These are phyloP conservation scores for Globisporangium recalcitrans DNA, from an alignment of 352 stramenopile species.

Conservation along the genomic window DNA sequence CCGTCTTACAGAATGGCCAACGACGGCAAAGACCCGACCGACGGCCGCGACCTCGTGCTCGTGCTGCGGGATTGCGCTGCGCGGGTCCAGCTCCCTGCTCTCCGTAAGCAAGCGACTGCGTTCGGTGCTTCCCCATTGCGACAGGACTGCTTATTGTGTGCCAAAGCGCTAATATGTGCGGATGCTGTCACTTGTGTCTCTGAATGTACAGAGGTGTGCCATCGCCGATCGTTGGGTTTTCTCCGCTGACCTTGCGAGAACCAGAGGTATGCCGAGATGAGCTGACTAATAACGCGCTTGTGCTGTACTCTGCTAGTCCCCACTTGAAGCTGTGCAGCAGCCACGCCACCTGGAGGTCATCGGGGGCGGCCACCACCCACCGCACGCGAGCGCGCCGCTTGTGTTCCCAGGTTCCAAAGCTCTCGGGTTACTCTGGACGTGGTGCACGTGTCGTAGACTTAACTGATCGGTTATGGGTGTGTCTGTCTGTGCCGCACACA, in stretches of 20 bases:
- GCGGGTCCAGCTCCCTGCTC: slow-evolving; percentile 30
- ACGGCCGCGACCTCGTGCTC: slow-evolving; percentile 50
- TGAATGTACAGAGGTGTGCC: not conserved
- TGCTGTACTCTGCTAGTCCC: not conserved
- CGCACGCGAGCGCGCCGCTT: slow-evolving; percentile 35
- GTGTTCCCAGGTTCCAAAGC: slow-evolving; percentile 50
- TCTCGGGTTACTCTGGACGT: not conserved
- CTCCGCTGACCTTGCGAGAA: not conserved
- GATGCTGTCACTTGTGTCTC: not conserved
- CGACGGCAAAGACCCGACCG: slow-evolving; percentile 47
- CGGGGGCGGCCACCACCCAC: slow-evolving; percentile 42
- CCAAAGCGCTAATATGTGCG: not conserved
- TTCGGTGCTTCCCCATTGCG: not conserved
- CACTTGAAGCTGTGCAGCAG: not conserved
- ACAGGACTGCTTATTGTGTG: not conserved
- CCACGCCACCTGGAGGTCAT: slow-evolving; percentile 50
- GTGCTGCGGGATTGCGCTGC: slow-evolving; percentile 54
- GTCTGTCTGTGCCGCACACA: slow-evolving; percentile 18
- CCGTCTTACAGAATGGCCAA: slow-evolving; percentile 48
- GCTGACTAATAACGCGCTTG: not conserved
- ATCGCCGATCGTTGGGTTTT: not conserved
- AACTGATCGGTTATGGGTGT: not conserved
- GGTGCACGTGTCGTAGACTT: not conserved
- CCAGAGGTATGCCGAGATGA: not conserved
- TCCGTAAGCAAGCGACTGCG: slow-evolving; percentile 23